Percentiles rank a stretch among this genome's conserved stretches.
Conservation (phyloP, 1,139 yeast species). For the Torulaspora globosa region DNA sequence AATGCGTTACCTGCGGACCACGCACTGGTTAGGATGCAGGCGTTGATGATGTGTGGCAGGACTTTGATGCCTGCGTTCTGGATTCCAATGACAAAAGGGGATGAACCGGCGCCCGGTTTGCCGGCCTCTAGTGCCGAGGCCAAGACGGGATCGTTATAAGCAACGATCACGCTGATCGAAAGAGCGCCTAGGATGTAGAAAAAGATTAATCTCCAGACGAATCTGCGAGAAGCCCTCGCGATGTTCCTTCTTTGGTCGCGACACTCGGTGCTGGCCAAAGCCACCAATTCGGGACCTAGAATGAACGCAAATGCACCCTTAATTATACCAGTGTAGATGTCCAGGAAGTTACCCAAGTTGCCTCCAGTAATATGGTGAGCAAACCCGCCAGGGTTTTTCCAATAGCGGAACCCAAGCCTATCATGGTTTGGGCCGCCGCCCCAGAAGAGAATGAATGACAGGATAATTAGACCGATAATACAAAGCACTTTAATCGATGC, state of each 20-base stretch:
- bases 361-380: conserved; percentile 47
- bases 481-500: conserved; percentile 60
- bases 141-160: conserved; percentile 43
- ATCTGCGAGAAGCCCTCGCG: conserved; percentile 46
- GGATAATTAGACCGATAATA: conserved; percentile 64
- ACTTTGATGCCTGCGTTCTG: conserved; percentile 48
- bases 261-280: conserved; percentile 48
- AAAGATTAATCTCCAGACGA: conserved; percentile 44
- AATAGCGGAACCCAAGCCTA: conserved; percentile 64
- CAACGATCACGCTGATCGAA: conserved; percentile 46
- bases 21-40: conserved; percentile 48
- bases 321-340: conserved; percentile 59
- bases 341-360: conserved; percentile 53
- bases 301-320: conserved; percentile 62
- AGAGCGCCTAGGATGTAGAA: conserved; percentile 46
- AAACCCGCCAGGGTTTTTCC: conserved; percentile 61
- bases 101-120: conserved; percentile 48
- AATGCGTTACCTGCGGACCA: conserved; percentile 50
- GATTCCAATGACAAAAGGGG: conserved; percentile 55
- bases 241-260: conserved; percentile 47
- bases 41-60: conserved; percentile 50
- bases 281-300: conserved; percentile 65
- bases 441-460: conserved; percentile 71
- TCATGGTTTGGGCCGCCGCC: conserved; percentile 75
- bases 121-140: conserved; percentile 35